Evolutionary conservation across 257 asterid genomes (phyloP), one percentile per base, ranked within the genome.

Genomic region (Plectranthus barbatus): DNA sequence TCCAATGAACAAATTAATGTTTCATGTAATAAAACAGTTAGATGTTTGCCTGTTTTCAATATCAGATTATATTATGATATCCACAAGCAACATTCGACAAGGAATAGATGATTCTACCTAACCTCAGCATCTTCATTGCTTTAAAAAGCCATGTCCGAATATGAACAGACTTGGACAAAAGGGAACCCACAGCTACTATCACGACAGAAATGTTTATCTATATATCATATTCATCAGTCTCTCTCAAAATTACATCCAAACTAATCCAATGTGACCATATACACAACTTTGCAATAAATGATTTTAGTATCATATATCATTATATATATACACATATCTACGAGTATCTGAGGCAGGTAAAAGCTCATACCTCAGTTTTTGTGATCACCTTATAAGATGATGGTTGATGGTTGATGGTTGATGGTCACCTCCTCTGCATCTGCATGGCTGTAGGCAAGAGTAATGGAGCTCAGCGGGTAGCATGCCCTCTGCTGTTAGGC

Each of bases 201-300:
- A 52, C 20, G 54, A 62, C 60, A 54, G 51, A 14, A 31, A 53
- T 62, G 44, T 24, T 40, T 70, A 70, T 64, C 71, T 62, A 54
- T 53, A 54, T 53, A 71, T 62, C 46, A 34, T 37, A 4, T 45
- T 62, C 29, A 54, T 37, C 24, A 45, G 64, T 70, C 70, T 21
- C 69, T 44, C 20, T 61, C 39, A 42, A 54, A 42, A 54, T 55
- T 55, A 42, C 56, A 56, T 56, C 56, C 39, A 15, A n/a, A 24
- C 37, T 34, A 42, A 37, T 19, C 50, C 20, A 40, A 53, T 14
- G 42, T 21, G 63, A 31, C 60, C 24, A 24, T 29, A 20, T 12
- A 34, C 45, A 13, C 47, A 54, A 34, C 47, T 18, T 20, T 56
- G 33, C 2, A 19, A 40, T 13, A 19, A 18, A 58, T 19, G 3